A percentile compares a stretch with the other conserved stretches of the same genome.
Evolutionary conservation across 495 filamentous ascomycete genomes (phyloP).

Genomic region (Hypoxylon lienhwacheense): DNA sequence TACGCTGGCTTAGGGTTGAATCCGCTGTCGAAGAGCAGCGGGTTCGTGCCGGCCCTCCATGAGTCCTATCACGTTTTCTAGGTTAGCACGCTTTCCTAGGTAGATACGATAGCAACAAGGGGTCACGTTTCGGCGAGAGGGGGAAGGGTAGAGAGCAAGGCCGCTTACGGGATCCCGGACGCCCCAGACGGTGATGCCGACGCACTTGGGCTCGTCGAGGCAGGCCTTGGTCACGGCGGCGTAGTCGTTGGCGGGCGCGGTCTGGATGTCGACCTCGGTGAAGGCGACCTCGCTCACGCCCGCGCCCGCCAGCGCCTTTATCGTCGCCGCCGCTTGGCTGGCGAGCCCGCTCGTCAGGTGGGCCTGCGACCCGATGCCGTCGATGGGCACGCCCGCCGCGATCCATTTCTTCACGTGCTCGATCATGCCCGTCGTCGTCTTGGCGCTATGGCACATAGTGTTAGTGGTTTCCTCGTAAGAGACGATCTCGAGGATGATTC

Average conservation of each 20-base stretch:
- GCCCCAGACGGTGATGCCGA: conserved; percentile 79
- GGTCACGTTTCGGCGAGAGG: background rate
- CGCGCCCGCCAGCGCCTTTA: conserved; percentile 58
- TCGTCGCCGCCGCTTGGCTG: conserved; percentile 49
- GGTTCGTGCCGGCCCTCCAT: conserved; percentile 63
- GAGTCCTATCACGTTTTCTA: conserved; percentile 51
- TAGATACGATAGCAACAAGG: background rate
- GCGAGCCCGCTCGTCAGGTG: conserved; percentile 59
- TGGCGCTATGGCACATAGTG: conserved; percentile 40
- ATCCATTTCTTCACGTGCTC: conserved; percentile 67
- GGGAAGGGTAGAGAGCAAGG: too few relatives aligned
- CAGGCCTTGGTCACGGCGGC: conserved; percentile 65
- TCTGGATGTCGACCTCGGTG: conserved; percentile 68
- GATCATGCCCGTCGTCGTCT: conserved; percentile 63
- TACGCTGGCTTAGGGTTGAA: conserved; percentile 69
- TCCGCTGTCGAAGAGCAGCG: conserved; percentile 65
- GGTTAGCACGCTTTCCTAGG: conserved; percentile 13
- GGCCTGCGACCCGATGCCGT: conserved; percentile 70
- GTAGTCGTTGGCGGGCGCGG: conserved; percentile 62
- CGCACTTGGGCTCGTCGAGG: conserved; percentile 63
- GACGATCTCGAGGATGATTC: background rate
- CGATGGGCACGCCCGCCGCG: conserved; percentile 66
- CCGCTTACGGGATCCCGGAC: conserved; percentile 63
- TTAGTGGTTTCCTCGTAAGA: conserved; percentile 23
- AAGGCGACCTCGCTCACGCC: conserved; percentile 60